Evolutionary conservation across 345 rosid species (phyloP).

Genomic region (Excoecaria agallocha): DNA sequence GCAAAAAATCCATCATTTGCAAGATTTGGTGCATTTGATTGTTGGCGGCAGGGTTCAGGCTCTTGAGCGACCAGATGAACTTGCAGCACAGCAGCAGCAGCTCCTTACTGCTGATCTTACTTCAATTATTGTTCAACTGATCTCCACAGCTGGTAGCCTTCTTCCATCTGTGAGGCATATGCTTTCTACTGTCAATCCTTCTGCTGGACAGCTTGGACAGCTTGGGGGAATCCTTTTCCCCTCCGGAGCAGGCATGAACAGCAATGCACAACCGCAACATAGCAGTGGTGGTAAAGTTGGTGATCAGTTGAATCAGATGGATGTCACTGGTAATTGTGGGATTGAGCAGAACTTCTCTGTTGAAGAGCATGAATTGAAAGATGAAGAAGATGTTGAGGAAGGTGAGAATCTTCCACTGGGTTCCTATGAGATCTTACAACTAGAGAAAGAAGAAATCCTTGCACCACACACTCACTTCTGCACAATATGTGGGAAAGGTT

Average conservation of each 20-base stretch:
- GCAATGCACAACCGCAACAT: conserved; percentile 38
- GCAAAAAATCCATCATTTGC: conserved; percentile 86
- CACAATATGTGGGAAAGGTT: conserved; percentile 94
- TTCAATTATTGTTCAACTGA: conserved; percentile 86
- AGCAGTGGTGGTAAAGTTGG: conserved; percentile 34
- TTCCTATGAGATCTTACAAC: conserved; percentile 84
- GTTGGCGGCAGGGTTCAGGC: conserved; percentile 50
- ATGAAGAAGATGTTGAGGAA: conserved; percentile 90
- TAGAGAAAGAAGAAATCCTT: conserved; percentile 95
- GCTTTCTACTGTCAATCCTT: conserved; percentile 39
- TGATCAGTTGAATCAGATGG: conserved; percentile 44
- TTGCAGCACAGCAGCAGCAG: conserved; percentile 72
- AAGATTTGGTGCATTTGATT: conserved; percentile 72
- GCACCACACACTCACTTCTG: conserved; percentile 99
- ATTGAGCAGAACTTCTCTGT: conserved; percentile 40
- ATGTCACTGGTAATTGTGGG: conserved; percentile 25
- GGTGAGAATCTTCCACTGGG: conserved; percentile 95
- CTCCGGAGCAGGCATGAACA: conserved; percentile 36
- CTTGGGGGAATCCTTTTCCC: conserved; percentile 52
- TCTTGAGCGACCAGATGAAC: conserved; percentile 50
- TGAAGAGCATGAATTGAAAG: conserved; percentile 78
- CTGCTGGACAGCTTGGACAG: conserved; percentile 49
- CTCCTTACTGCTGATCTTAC: conserved; percentile 83
- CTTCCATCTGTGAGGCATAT: conserved; percentile 81
- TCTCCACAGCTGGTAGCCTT: conserved; percentile 92